These are phyloP conservation scores for Gymnopus androsaceus DNA, from an alignment of 1,284 basidiomycete species.

Conservation along the genomic window DNA sequence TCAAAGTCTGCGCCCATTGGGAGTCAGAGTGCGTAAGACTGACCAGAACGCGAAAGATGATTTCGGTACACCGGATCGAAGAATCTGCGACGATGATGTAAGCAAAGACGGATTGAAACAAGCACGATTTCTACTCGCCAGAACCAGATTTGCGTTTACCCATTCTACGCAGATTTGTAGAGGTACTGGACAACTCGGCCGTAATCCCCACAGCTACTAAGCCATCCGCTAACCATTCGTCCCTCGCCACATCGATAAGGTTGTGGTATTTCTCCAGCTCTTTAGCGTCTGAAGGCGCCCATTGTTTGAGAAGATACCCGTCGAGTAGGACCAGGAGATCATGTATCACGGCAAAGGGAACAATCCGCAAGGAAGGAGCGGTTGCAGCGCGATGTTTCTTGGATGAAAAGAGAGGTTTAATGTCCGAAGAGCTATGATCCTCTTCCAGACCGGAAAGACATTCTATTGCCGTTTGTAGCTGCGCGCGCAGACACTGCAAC, in stretches of 20 bases:
- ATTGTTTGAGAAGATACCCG: slow-evolving; percentile 57
- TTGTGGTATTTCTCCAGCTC: slow-evolving; percentile 14
- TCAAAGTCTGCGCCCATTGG: slow-evolving; percentile 52
- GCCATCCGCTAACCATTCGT: slow-evolving; percentile 44
- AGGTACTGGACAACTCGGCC: slow-evolving; percentile 8
- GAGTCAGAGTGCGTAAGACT: slow-evolving; percentile 64
- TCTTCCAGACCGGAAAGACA: background rate
- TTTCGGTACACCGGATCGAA: slow-evolving; percentile 55
- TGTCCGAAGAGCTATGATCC: background rate
- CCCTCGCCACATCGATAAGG: slow-evolving; percentile 35
- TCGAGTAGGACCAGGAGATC: slow-evolving; percentile 65
- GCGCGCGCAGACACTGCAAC: slow-evolving; percentile 38
- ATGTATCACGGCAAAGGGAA: slow-evolving; percentile 47
- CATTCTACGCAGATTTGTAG: background rate
- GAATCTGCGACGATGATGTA: slow-evolving; percentile 16
- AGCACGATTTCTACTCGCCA: background rate
- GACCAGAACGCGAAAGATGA: slow-evolving; percentile 63
- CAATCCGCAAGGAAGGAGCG: background rate
- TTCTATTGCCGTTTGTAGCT: slow-evolving; percentile 30
- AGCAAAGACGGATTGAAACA: background rate
- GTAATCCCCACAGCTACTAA: slow-evolving; percentile 49
- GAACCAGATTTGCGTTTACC: background rate
- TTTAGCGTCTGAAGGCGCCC: slow-evolving; percentile 32
- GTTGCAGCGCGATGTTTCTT: background rate
- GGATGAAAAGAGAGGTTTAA: background rate